Percentiles rank a stretch among this genome's conserved stretches.
These are phyloP conservation scores for Calonectria pteridis DNA, from an alignment of 2,329 filamentous ascomycete species.

Conservation along the genomic window DNA sequence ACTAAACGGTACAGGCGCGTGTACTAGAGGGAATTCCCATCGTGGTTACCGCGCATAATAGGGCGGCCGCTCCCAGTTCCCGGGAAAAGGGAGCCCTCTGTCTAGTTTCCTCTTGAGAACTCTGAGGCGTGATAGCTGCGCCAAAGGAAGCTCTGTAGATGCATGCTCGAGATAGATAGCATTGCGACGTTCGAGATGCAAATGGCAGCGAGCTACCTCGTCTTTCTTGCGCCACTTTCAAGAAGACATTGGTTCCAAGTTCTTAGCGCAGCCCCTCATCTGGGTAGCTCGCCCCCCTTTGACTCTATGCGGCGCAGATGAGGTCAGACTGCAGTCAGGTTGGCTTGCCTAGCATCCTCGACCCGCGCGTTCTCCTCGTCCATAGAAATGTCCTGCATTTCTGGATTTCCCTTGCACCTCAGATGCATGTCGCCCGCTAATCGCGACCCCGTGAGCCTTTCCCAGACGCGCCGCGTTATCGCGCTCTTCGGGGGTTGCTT, in stretches of 20 bases:
- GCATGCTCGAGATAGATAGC: constrained; percentile 21
- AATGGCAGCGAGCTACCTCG: constrained; percentile 21
- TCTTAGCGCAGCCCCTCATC: constrained; percentile 17
- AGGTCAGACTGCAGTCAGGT: constrained; percentile 33
- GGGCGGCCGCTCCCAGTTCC: constrained; percentile 16
- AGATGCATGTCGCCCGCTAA: constrained; percentile 39
- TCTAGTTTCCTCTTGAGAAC: neutral
- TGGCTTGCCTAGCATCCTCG: constrained; percentile 18
- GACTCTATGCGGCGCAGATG: constrained; percentile 20
- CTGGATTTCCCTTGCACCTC: constrained; percentile 18
- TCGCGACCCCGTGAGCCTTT: constrained; percentile 42
- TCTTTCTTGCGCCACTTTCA: constrained; percentile 25
- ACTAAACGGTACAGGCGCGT: neutral
- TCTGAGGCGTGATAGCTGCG: neutral
- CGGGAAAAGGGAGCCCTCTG: neutral
- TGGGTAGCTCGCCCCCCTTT: constrained; percentile 11
- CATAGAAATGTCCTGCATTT: constrained; percentile 11
- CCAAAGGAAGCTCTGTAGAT: neutral
- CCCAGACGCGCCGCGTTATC: constrained; percentile 38
- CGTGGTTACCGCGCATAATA: constrained; percentile 1
- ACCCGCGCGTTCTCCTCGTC: constrained; percentile 5
- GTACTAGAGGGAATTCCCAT: neutral
- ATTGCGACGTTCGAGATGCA: constrained; percentile 15
- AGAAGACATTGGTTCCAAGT: constrained; percentile 27
- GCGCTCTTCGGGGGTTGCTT: constrained; percentile 28